Evolutionary conservation across 2,329 filamentous ascomycete species (phyloP).

Genomic region (Cytospora chrysosperma): DNA sequence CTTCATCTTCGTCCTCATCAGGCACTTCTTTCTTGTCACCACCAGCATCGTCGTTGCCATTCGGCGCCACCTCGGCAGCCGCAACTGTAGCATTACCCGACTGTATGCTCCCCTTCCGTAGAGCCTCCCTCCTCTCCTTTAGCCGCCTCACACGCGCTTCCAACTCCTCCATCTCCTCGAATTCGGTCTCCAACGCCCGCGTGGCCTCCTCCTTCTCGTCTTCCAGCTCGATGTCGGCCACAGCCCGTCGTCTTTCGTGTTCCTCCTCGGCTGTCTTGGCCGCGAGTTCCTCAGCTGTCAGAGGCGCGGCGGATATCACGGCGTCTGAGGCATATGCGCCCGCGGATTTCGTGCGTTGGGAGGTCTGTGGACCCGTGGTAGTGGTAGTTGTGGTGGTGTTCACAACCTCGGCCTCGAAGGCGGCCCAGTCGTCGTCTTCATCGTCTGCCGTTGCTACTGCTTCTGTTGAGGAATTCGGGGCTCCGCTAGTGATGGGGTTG

Average conservation of each 20-base stretch:
- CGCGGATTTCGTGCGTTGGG: conserved; percentile 17
- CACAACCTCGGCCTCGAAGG: conserved; percentile 72
- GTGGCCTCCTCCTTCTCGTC: conserved; percentile 76
- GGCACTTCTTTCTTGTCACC: conserved; percentile 34
- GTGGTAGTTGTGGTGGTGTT: conserved; percentile 49
- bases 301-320: conserved; percentile 67
- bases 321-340: conserved; percentile 44
- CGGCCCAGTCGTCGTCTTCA: conserved; percentile 75
- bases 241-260: conserved; percentile 51
- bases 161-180: conserved; percentile 79
- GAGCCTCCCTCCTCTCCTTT: conserved; percentile 68
- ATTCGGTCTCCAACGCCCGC: conserved; percentile 71
- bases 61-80: not conserved
- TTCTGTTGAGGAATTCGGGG: conserved; percentile 13
- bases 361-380: conserved; percentile 27
- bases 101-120: conserved; percentile 46
- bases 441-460: conserved; percentile 25
- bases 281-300: conserved; percentile 63
- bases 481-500: conserved; percentile 19
- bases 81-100: conserved; percentile 11
- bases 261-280: conserved; percentile 50
- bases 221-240: conserved; percentile 55
- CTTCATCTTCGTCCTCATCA: conserved; percentile 42
- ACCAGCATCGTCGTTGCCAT: conserved; percentile 26
- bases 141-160: conserved; percentile 68